Evolutionary conservation across 257 asterid species (phyloP), one percentile per base, ranked within the genome.

Genomic region (Forsythia suspensa): DNA sequence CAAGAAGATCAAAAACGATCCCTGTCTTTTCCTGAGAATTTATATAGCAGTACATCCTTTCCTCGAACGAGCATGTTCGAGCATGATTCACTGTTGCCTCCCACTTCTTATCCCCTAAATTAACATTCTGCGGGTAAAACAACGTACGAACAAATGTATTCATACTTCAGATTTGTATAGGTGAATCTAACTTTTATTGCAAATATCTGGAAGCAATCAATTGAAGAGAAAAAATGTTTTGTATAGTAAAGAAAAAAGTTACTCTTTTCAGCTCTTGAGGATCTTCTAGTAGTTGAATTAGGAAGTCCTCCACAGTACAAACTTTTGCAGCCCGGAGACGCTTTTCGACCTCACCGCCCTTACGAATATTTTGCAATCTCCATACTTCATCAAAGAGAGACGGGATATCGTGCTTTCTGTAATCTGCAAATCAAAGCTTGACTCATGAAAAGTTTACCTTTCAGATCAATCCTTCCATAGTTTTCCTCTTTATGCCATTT

Each of bases 301-400:
- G 88, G 79, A 93, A 90, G 76, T 88, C 85, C 84, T 86, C 84
- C 24, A 93, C 94, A 0, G 87, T 87, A 18, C 5, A 0, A 71
- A 29, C 34, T 29, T 29, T 29, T 29, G 34, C 34, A 29, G 0
- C 34, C 34, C 34, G 34, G 34, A 29, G 34, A 29, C 34, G 34
- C 34, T 29, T 1, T 29, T 29, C 34, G 34, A 29, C 34, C 34
- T 29, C 1, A 29, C 34, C 1, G 34, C 34, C 34, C 34, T 29
- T 29, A 0, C 34, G 34, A 29, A 29, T 29, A 93, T 87, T 16
- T 74, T 10, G 52, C 24, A 91, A 59, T 51, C 90, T 80, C 8
- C 79, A 87, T 48, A 93, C 85, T 16, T 79, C 79, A 86, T 93
- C 97, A 0, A 66, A 57, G 10, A 85, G 88, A 42, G 76, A 68